Conservation (phyloP, 2,329 filamentous ascomycete genomes). For the Esteya vermicola region DNA sequence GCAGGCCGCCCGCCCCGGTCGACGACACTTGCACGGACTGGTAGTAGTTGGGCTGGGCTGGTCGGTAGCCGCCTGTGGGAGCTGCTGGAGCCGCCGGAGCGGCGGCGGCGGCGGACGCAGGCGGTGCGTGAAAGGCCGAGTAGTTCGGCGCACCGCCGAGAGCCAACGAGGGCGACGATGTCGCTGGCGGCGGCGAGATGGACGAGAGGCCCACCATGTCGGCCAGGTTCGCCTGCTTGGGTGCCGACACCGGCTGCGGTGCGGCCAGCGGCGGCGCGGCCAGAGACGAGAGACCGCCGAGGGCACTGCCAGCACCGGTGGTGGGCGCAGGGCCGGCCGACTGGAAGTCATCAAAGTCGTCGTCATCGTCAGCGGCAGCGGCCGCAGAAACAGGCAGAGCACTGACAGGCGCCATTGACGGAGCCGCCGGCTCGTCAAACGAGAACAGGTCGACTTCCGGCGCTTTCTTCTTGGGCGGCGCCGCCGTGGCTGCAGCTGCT, state of each 20-base stretch:
- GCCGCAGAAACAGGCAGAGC: conserved; percentile 30
- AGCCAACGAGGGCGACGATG: conserved; percentile 27
- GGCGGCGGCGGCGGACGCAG: conserved; percentile 21
- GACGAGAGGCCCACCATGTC: conserved; percentile 70
- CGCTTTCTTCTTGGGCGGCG: conserved; percentile 65
- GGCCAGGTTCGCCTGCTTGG: conserved; percentile 66
- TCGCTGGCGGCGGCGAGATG: conserved; percentile 57
- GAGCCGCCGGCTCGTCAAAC: conserved; percentile 56
- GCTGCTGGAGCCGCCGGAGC: conserved; percentile 20
- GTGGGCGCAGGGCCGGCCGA: conserved; percentile 47
- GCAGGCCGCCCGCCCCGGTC: conserved; percentile 10
- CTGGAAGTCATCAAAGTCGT: conserved; percentile 97
- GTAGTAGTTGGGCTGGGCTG: conserved; percentile 84
- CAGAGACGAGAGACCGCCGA: conserved; percentile 19
- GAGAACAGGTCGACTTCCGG: conserved; percentile 89
- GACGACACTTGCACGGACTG: conserved; percentile 50
- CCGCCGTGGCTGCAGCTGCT: conserved; percentile 15
- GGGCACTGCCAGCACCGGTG: background rate
- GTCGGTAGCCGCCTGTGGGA: conserved; percentile 51
- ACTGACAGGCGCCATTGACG: conserved; percentile 24
- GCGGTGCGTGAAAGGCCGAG: conserved; percentile 43
- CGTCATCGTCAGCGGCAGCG: conserved; percentile 59
- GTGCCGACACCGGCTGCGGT: conserved; percentile 72
- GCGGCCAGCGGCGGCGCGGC: conserved; percentile 40
- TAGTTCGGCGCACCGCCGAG: conserved; percentile 46